Base-by-base conservation (phyloP, 1,284 basidiomycete genomes). In the Cryptococcus sp. region DNA sequence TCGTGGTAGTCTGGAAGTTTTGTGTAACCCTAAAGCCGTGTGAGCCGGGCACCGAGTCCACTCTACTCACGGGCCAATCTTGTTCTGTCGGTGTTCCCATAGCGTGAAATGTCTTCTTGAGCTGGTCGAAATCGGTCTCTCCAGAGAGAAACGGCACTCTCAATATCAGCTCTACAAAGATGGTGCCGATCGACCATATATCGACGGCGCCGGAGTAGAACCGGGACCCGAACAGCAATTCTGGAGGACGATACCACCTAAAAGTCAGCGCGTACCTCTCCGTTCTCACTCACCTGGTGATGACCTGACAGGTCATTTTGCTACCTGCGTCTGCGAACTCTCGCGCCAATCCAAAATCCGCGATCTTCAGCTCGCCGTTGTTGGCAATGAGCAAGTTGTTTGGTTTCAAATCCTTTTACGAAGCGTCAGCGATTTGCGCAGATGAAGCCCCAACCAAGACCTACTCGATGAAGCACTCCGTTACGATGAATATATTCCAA, bases 101-200 rank as follows among this genome's bases (percentile, higher is more conserved):
- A 0, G 95, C 95, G 44, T 89, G 87, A 75, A 96, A 98, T 60
- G 88, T 97, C 31, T 90, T 93, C 71, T 92, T 94, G 25, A 99
- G 80, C 76, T 99, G 96, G 72, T 97, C 94, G 82, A 97, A 89
- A 73, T 99, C 96, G 53, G 86, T 90, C 68, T 98, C 93, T 13
- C 96, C 95, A 5, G 95, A 92, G 82, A 98, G 93, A 38, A 98
- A 84, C 1, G 95, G 94, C 55, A 88, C 86, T 17, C 93, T 65
- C 42, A 79, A 68, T 6, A 78, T 72, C 86, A 95, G 91, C 80
- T 97, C 93, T n/a, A 95, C 93, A 76, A 99, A 94, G 71, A 99
- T 99, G 71, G 96, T 99, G 2, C 96, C 96, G 57, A 94, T 96
- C 1, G 92, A 96, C 96, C 96, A 99, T 53, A 99, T 91, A 78